Evolutionary conservation across 129 eudicot genomes (phyloP), one percentile per base, ranked within the genome.

Genomic region (Lonicera japonica): DNA sequence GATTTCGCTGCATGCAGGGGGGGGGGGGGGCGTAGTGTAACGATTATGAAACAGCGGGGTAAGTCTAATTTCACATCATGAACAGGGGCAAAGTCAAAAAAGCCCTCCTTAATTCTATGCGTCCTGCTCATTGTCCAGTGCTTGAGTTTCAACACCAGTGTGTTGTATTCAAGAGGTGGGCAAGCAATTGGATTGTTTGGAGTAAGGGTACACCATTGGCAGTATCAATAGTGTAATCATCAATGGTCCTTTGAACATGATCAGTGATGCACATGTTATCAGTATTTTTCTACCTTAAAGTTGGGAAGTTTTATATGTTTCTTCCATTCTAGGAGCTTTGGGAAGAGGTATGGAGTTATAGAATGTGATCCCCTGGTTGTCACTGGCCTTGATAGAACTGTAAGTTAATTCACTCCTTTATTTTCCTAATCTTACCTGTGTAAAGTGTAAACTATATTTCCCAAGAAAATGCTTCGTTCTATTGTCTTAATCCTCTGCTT

Each of bases 301-400:
- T 58, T 70, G 19, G 40, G 18, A 53, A n/a, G n/a, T 54, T 19
- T 15, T 68, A 15, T 25, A 19, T 56, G 72, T 25, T 19, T 60
- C 66, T 46, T 68, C 45, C 55, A 52, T 56, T 72, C 72, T 64
- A 80, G 79, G 69, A 63, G 68, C 60, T 39, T 66, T 72, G 76
- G 71, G 70, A 91, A 75, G 76, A 87, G 77, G 70, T 87, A 82
- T 72, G 98, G 98, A 60, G 90, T 85, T 64, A 85, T 92, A 65
- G 95, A 92, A 74, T 92, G 96, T 67, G 95, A 92, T 68, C 83
- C 90, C 46, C 71, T 85, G 65, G 87, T 92, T 68, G 80, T 84
- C 65, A 68, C 73, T 47, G 96, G 98, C 66, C 80, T 82, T 66
- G 98, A 92, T 56, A 71, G 78, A 76, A 80, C 80, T 78, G 98